Conservation (phyloP, 2,329 filamentous ascomycete genomes). For the Monilinia polystroma region DNA sequence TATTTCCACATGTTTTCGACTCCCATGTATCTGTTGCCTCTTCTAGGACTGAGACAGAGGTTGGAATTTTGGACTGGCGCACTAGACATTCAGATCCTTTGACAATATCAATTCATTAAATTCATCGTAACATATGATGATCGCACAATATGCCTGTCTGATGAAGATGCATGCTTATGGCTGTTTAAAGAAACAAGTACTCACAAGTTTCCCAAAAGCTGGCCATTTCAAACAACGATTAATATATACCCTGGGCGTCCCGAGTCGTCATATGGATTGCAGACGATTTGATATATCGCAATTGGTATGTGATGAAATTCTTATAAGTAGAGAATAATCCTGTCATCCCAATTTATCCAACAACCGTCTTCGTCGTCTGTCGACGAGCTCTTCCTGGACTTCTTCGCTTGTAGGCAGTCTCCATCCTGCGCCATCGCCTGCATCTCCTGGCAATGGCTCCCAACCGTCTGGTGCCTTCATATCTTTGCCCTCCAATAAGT, state of each 20-base stretch:
- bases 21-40: background rate
- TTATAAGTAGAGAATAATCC: background rate
- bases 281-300: background rate
- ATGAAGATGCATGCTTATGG: background rate
- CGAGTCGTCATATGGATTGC: background rate
- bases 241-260: background rate
- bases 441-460: constrained; percentile 84
- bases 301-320: background rate
- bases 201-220: background rate
- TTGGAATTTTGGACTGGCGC: background rate
- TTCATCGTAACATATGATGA: background rate
- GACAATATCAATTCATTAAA: constrained; percentile 2
- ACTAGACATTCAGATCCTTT: background rate
- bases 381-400: constrained; percentile 90
- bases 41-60: background rate
- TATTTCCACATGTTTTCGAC: background rate
- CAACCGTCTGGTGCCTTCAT: constrained; percentile 66
- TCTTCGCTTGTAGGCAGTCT: constrained; percentile 81
- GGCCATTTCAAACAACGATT: background rate
- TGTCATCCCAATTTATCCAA: constrained; percentile 63
- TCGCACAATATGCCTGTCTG: background rate
- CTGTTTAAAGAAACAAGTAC: background rate
- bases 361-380: constrained; percentile 77
- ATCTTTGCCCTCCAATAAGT: constrained; percentile 58
- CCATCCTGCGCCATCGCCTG: constrained; percentile 80